Evolutionary conservation across 2,329 filamentous ascomycete species (phyloP).

Genomic region (Aureobasidium sp.): DNA sequence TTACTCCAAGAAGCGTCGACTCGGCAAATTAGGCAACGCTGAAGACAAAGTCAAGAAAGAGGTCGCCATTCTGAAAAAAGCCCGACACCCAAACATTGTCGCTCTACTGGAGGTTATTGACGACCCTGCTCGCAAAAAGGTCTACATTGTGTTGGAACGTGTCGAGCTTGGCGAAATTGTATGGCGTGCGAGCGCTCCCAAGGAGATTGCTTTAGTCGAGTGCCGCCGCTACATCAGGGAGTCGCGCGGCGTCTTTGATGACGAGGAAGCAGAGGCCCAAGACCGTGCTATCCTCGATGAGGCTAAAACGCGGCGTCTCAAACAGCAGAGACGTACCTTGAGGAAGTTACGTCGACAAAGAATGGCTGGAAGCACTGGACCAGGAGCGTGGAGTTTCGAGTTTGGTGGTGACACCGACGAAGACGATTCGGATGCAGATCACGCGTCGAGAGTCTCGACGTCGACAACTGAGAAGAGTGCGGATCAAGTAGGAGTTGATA

Average conservation of each 20-base stretch:
- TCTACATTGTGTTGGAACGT: constrained; percentile 95
- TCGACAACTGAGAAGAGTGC: constrained; percentile 18
- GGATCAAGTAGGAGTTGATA: constrained; percentile 5
- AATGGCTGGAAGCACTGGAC: constrained; percentile 29
- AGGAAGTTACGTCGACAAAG: constrained; percentile 29
- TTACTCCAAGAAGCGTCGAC: constrained; percentile 82
- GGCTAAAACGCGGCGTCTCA: constrained; percentile 48
- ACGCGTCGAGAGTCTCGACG: constrained; percentile 28
- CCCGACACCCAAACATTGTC: constrained; percentile 93
- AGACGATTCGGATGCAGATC: constrained; percentile 33
- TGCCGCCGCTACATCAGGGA: constrained; percentile 70
- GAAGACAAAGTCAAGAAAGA: constrained; percentile 86
- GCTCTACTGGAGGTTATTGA: constrained; percentile 95
- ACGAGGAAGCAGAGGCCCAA: constrained; percentile 34
- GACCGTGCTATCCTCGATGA: constrained; percentile 36
- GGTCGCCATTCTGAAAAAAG: constrained; percentile 97
- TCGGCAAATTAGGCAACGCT: constrained; percentile 65
- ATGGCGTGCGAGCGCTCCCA: constrained; percentile 83
- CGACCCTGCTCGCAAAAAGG: constrained; percentile 91
- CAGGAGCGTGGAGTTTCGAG: constrained; percentile 76
- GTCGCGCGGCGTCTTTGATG: constrained; percentile 40
- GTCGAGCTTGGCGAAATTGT: constrained; percentile 89
- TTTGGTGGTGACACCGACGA: constrained; percentile 56
- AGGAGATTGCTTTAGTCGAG: constrained; percentile 75
- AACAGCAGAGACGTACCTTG: constrained; percentile 31